These are phyloP conservation scores for Dendrobium catenatum DNA, from an alignment of 106 monocot species.

Conservation along the genomic window DNA sequence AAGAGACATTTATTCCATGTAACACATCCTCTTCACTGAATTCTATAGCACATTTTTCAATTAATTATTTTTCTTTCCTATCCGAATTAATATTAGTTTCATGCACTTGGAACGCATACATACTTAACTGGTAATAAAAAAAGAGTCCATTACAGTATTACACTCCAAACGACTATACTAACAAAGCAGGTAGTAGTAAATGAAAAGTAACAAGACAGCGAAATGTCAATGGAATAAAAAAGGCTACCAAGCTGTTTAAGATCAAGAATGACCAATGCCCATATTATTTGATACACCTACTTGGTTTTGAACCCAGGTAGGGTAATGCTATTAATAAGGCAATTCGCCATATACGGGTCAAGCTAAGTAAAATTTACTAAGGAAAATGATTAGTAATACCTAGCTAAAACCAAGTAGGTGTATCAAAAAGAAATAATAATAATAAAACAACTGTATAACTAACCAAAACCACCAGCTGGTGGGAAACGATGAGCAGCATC, in stretches of 20 bases:
- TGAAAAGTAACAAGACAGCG: not conserved
- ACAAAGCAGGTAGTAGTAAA: not conserved
- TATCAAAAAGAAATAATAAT: not conserved
- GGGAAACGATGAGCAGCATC: slow-evolving; percentile 97
- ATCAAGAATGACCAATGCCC: not conserved
- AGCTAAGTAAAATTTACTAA: not conserved
- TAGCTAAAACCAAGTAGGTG: not conserved
- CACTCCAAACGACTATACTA: not conserved
- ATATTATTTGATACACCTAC: not conserved
- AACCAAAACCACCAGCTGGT: slow-evolving; percentile 98
- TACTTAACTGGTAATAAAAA: no score
- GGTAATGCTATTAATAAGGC: not conserved
- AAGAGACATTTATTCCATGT: no score
- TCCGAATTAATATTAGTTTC: no score
- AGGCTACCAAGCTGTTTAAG: not conserved
- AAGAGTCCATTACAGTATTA: no score
- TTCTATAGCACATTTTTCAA: no score
- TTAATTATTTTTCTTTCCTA: no score
- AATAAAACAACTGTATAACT: slow-evolving; percentile 3
- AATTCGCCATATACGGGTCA: not conserved
- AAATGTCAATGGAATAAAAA: not conserved
- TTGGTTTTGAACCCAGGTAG: not conserved
- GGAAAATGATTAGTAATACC: not conserved
- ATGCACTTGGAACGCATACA: no score
- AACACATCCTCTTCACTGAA: no score